A percentile compares a stretch with the other conserved stretches of the same genome.
These are phyloP conservation scores for Dendrobium officinale DNA, from an alignment of 106 monocot genomes.

Conservation along the genomic window DNA sequence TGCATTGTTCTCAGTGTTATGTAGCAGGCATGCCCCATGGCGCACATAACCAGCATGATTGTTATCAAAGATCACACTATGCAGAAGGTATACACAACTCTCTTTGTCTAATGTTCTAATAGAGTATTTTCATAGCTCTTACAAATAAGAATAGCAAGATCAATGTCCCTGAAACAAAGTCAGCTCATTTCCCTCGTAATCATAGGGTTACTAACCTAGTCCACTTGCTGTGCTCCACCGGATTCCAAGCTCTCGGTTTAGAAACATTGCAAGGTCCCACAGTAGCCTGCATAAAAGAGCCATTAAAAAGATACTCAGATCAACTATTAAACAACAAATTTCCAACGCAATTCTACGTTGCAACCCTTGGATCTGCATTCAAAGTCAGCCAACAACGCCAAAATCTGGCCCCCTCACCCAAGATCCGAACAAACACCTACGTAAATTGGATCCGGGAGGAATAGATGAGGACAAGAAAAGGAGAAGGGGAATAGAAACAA, in stretches of 20 bases:
- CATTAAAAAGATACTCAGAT: neutral
- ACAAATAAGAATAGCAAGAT: neutral
- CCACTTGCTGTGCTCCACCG: conserved; percentile 90
- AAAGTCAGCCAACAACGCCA: neutral
- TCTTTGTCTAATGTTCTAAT: neutral
- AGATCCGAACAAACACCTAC: conserved; percentile 1
- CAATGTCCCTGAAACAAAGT: neutral
- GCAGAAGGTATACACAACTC: neutral
- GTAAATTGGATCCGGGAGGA: neutral
- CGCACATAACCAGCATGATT: neutral
- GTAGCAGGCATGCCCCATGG: neutral
- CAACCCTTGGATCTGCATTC: conserved; percentile 4
- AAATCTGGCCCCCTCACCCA: neutral
- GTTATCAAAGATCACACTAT: neutral
- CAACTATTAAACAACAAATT: neutral
- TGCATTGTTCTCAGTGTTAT: neutral
- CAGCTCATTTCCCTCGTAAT: neutral
- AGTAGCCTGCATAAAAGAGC: conserved; percentile 61
- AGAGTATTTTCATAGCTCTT: neutral
- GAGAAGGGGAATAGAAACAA: neutral
- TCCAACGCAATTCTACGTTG: neutral
- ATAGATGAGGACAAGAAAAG: neutral
- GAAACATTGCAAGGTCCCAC: conserved; percentile 64
- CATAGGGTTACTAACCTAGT: conserved; percentile 47
- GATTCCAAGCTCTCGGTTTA: conserved; percentile 79